These are phyloP conservation scores for Fraxinus sp. DNA, from an alignment of 305 asterid species.

Conservation along the genomic window DNA sequence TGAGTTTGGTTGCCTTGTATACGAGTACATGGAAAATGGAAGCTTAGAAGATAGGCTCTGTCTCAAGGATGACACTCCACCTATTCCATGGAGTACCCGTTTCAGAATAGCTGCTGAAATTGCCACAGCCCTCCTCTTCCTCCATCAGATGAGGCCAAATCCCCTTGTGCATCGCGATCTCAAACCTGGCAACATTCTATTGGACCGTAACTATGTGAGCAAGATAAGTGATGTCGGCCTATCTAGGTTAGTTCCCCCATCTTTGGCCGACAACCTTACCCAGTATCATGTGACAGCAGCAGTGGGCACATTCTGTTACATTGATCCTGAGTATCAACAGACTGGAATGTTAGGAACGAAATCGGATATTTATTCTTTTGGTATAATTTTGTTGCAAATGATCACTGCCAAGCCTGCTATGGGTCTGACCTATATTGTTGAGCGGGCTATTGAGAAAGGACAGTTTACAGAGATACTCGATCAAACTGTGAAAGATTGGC, in stretches of 20 bases:
- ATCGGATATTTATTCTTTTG: conserved; percentile 35
- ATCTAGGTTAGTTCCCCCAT: conserved; percentile 28
- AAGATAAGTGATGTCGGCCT: conserved; percentile 35
- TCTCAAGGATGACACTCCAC: conserved; percentile 28
- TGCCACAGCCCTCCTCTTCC: conserved; percentile 33
- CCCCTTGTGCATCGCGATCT: conserved; percentile 36
- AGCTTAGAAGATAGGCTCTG: conserved; percentile 36
- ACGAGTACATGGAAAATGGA: conserved; percentile 33
- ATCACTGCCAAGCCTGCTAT: conserved; percentile 35
- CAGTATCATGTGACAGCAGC: conserved; percentile 36
- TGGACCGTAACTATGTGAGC: conserved; percentile 30
- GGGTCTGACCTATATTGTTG: conserved; percentile 32
- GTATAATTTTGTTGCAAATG: conserved; percentile 32
- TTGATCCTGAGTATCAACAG: conserved; percentile 36
- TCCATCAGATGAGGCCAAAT: conserved; percentile 33
- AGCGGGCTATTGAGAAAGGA: conserved; percentile 32
- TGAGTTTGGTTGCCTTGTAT: conserved; percentile 31
- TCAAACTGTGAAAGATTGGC: conserved; percentile 36
- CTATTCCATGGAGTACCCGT: conserved; percentile 30
- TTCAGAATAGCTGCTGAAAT: conserved; percentile 35
- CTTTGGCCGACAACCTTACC: conserved; percentile 23
- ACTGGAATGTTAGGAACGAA: conserved; percentile 36
- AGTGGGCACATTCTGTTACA: conserved; percentile 37
- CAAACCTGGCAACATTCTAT: conserved; percentile 36
- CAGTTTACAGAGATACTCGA: conserved; percentile 28